Percentiles rank a stretch among this genome's conserved stretches.
Conservation (phyloP, 2,329 filamentous ascomycete species). For the Colletotrichum horii region DNA sequence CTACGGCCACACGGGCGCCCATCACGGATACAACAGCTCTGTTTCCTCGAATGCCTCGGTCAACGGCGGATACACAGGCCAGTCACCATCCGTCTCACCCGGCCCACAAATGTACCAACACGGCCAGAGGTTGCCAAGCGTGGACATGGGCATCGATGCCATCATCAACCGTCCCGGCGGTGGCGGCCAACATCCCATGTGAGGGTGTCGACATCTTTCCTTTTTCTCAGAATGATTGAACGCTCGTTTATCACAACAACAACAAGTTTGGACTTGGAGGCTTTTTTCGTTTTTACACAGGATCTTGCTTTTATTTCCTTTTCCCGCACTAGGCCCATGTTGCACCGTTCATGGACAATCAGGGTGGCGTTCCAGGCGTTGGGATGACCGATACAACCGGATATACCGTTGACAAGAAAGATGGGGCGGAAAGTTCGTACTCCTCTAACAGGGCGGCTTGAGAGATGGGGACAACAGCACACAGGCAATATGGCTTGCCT, state of each 20-base stretch:
- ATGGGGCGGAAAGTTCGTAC: background rate
- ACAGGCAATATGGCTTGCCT: background rate
- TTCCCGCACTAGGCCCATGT: background rate
- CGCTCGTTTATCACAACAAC: background rate
- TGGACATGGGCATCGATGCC: constrained; percentile 66
- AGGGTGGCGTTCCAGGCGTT: constrained; percentile 7
- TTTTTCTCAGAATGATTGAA: background rate
- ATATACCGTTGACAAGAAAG: background rate
- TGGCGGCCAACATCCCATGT: constrained; percentile 24
- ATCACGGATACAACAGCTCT: constrained; percentile 58
- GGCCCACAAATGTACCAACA: constrained; percentile 30
- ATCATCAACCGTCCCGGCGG: constrained; percentile 58
- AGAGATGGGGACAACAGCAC: background rate
- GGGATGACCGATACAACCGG: background rate
- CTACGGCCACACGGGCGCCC: constrained; percentile 28
- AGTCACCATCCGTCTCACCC: constrained; percentile 25
- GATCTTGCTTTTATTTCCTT: constrained; percentile 1
- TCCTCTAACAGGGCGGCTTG: background rate
- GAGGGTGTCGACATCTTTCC: constrained; percentile 1
- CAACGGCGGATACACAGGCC: constrained; percentile 32
- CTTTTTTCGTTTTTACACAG: background rate
- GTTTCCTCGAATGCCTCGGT: constrained; percentile 51
- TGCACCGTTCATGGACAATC: background rate
- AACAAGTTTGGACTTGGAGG: background rate
- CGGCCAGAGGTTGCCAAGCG: constrained; percentile 55